These are phyloP conservation scores for Talaromyces adpressus DNA, from an alignment of 495 filamentous ascomycete species.

Conservation along the genomic window DNA sequence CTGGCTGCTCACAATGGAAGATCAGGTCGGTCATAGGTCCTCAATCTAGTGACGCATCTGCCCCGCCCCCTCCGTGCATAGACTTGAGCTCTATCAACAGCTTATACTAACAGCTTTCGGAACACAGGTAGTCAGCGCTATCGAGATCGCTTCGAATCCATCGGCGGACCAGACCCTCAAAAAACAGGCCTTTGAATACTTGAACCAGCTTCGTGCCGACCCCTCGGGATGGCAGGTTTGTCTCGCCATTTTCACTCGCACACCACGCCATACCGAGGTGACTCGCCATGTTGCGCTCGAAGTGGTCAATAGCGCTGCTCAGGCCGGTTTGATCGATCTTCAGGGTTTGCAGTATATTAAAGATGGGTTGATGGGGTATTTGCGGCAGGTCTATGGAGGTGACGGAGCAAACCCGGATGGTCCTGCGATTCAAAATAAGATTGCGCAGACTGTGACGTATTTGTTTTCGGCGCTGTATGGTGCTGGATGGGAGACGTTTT, in stretches of 20 bases:
- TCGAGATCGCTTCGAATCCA: slow-evolving; percentile 82
- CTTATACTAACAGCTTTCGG: not conserved
- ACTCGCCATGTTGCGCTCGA: slow-evolving; percentile 85
- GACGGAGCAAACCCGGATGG: slow-evolving; percentile 53
- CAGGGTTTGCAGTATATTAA: slow-evolving; percentile 62
- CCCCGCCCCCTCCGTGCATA: slow-evolving; percentile 17
- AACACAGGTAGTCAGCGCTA: slow-evolving; percentile 83
- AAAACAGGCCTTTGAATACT: slow-evolving; percentile 78
- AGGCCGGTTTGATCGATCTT: slow-evolving; percentile 61
- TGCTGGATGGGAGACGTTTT: slow-evolving; percentile 75
- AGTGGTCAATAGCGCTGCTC: slow-evolving; percentile 83
- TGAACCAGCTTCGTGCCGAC: slow-evolving; percentile 72
- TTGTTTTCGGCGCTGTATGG: slow-evolving; percentile 83
- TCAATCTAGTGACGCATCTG: slow-evolving; percentile 11
- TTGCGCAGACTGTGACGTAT: slow-evolving; percentile 88
- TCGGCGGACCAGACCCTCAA: slow-evolving; percentile 66
- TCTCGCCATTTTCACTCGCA: slow-evolving; percentile 72
- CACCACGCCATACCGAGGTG: slow-evolving; percentile 72
- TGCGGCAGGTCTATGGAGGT: slow-evolving; percentile 61
- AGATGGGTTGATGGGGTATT: slow-evolving; percentile 70
- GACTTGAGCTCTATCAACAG: not conserved
- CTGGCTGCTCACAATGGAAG: slow-evolving; percentile 44
- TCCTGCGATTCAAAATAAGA: slow-evolving; percentile 84
- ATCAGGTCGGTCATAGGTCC: slow-evolving; percentile 29
- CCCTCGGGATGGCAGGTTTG: slow-evolving; percentile 81